These are phyloP conservation scores for Gastrolobium bilobum DNA, from an alignment of 306 rosid species.

Conservation along the genomic window DNA sequence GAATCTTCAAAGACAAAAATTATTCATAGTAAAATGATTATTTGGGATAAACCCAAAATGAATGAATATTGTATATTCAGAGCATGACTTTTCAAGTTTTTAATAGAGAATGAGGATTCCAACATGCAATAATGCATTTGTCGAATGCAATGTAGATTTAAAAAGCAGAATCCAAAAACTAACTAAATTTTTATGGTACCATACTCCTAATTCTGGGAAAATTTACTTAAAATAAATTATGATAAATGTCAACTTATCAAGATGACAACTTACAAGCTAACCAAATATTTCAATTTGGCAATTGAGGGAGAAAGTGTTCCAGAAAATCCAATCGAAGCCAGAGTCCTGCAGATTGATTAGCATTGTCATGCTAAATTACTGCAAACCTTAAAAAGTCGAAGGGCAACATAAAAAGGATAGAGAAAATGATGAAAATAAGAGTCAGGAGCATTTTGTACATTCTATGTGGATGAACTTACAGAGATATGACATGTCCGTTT, in stretches of 20 bases:
- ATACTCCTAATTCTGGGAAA: constrained; percentile 11
- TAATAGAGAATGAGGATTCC: constrained; percentile 12
- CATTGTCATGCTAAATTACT: constrained; percentile 46
- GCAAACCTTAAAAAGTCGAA: neutral
- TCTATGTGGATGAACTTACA: constrained; percentile 68
- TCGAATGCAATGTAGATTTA: neutral
- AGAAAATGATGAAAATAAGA: constrained; percentile 6
- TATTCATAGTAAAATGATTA: constrained; percentile 4
- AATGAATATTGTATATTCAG: neutral
- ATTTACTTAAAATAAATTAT: neutral
- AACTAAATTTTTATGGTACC: constrained; percentile 11
- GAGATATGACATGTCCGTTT: constrained; percentile 77
- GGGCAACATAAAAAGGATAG: constrained; percentile 11
- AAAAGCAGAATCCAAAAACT: constrained; percentile 14
- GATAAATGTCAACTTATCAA: constrained; percentile 29
- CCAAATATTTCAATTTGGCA: constrained; percentile 73
- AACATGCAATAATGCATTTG: constrained; percentile 1
- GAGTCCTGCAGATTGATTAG: constrained; percentile 67
- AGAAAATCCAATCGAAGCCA: constrained; percentile 78
- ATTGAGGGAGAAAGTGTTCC: constrained; percentile 88
- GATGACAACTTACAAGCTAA: constrained; percentile 75
- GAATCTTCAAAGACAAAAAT: neutral
- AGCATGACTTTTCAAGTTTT: constrained; percentile 21
- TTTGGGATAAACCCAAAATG: neutral
- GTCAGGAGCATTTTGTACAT: constrained; percentile 19